These are phyloP conservation scores for Acorus calamus DNA, from an alignment of 106 monocot genomes.

Conservation along the genomic window DNA sequence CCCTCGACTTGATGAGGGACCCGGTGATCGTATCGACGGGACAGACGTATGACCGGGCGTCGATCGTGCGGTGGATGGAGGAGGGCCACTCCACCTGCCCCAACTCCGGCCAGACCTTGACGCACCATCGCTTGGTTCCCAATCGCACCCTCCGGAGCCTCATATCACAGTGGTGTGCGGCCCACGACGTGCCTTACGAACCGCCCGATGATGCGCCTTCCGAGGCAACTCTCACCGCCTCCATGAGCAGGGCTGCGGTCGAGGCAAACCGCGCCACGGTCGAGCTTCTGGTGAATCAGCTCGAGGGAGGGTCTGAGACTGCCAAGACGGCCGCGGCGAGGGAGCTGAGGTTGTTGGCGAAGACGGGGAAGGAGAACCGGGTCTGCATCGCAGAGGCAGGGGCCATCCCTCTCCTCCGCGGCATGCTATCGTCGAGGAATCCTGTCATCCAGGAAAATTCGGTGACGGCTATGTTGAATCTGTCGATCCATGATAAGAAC, in stretches of 20 bases:
- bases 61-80: slow-evolving; percentile 40
- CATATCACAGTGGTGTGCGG: slow-evolving; percentile 40
- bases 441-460: slow-evolving; percentile 37
- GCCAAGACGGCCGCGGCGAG: slow-evolving; percentile 20
- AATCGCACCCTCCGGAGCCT: slow-evolving; percentile 33
- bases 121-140: slow-evolving; percentile 20
- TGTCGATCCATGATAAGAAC: slow-evolving; percentile 46
- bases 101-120: slow-evolving; percentile 32
- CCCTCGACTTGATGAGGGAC: slow-evolving; percentile 39
- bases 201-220: slow-evolving; percentile 6
- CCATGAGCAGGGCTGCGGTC: slow-evolving; percentile 16
- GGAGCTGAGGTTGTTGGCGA: slow-evolving; percentile 45
- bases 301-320: slow-evolving; percentile 17
- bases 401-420: slow-evolving; percentile 37
- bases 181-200: slow-evolving; percentile 21
- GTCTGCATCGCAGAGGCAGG: slow-evolving; percentile 45
- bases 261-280: slow-evolving; percentile 36
- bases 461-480: slow-evolving; percentile 46
- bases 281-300: slow-evolving; percentile 22
- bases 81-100: slow-evolving; percentile 44
- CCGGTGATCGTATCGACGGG: slow-evolving; percentile 42
- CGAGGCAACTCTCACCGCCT: not conserved
- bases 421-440: slow-evolving; percentile 20
- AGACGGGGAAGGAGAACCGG: slow-evolving; percentile 40
- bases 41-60: slow-evolving; percentile 41